Percentiles rank a stretch among this genome's conserved stretches.
Evolutionary conservation across 2,329 filamentous ascomycete genomes (phyloP).

Genomic region (Neoarthrinium moseri): DNA sequence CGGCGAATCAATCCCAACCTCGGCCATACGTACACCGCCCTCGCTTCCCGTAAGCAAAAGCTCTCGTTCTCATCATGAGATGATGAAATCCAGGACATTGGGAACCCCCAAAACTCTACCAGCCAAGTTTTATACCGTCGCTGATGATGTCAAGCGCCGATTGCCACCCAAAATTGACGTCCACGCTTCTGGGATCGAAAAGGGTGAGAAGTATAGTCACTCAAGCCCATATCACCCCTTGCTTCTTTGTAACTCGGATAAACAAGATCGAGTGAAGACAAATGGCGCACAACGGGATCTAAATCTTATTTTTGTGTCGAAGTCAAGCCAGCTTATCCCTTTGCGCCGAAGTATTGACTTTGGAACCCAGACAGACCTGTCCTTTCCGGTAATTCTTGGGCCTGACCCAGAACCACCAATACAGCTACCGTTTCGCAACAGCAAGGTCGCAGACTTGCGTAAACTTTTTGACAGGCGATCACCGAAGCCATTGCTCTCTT

Average conservation of each 20-base stretch:
- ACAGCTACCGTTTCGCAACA: too few species aligned
- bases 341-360: slow-evolving; percentile 13
- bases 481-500: slow-evolving; percentile 15
- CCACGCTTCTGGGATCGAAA: too few species aligned
- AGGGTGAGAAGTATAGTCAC: background rate
- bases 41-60: slow-evolving; percentile 12
- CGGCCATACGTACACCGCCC: background rate
- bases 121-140: background rate
- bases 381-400: too few species aligned
- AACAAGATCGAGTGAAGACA: too few species aligned
- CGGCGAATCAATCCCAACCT: background rate
- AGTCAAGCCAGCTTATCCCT: background rate
- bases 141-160: background rate
- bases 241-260: too few species aligned
- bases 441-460: slow-evolving; percentile 28
- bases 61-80: slow-evolving; percentile 9
- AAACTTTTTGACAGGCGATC: slow-evolving; percentile 26
- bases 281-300: too few species aligned
- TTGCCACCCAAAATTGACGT: background rate
- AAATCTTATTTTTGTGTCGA: too few species aligned
- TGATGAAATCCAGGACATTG: slow-evolving; percentile 3
- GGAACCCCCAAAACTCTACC: slow-evolving; percentile 8
- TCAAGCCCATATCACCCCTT: too few species aligned
- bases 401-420: too few species aligned
- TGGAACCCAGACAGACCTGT: slow-evolving; percentile 3